These are phyloP conservation scores for Spathaspora sp. DNA, from an alignment of 1,139 yeast genomes.

Conservation along the genomic window DNA sequence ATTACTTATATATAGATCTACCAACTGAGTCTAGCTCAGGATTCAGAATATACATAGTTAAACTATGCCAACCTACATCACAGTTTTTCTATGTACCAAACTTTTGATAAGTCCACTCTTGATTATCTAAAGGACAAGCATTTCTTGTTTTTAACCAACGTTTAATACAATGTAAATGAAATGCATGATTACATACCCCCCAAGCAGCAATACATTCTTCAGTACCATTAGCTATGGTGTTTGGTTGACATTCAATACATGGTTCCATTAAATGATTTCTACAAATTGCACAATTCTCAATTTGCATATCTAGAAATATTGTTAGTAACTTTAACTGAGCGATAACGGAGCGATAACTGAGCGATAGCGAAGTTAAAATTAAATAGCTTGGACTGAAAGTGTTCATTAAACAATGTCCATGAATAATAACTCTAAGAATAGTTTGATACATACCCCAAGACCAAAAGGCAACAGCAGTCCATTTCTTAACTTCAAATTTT, in stretches of 20 bases:
- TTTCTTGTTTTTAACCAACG: constrained; percentile 97
- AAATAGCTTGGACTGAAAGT: no score
- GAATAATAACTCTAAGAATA: not conserved
- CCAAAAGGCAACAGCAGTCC: constrained; percentile 99
- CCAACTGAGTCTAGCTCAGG: no score
- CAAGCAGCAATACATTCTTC: constrained; percentile 94
- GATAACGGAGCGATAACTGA: not conserved
- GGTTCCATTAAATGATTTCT: constrained; percentile 98
- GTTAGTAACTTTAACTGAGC: constrained; percentile 22
- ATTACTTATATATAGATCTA: no score
- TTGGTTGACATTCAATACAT: constrained; percentile 95
- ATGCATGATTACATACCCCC: constrained; percentile 95
- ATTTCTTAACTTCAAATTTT: constrained; percentile 53
- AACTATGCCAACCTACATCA: no score
- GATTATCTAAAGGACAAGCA: constrained; percentile 95
- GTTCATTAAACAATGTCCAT: no score
- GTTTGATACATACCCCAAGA: constrained; percentile 77
- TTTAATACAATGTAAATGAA: constrained; percentile 92
- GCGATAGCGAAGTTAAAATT: not conserved
- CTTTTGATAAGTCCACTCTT: constrained; percentile 89
- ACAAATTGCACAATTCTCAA: constrained; percentile 97
- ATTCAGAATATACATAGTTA: not conserved
- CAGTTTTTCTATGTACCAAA: constrained; percentile 46
- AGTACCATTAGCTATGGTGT: constrained; percentile 62
- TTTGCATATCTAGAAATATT: constrained; percentile 60